Evolutionary conservation across 257 asterid genomes (phyloP).

Genomic region (Fraxinus anomala): DNA sequence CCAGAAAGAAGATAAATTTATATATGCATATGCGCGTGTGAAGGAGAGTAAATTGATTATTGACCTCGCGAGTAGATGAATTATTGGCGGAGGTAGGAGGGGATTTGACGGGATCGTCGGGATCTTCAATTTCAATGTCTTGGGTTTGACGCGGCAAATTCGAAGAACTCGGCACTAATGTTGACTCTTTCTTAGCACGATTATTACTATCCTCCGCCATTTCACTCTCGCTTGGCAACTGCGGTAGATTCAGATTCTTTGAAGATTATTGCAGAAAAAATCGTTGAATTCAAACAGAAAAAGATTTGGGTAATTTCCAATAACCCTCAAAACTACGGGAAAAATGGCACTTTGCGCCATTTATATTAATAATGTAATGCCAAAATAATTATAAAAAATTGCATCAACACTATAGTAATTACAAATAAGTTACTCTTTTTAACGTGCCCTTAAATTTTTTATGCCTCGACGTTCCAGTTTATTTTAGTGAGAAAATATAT

Average conservation of each 20-base stretch:
- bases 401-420: no score
- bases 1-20: background rate
- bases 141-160: conserved; percentile 48
- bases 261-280: conserved; percentile 16
- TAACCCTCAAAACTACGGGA: conserved; percentile 6
- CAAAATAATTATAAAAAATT: background rate
- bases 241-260: conserved; percentile 19
- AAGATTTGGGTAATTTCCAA: background rate
- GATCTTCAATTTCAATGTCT: conserved; percentile 58
- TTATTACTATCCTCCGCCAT: conserved; percentile 69
- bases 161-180: conserved; percentile 33
- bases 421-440: no score
- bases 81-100: conserved; percentile 76
- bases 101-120: conserved; percentile 61
- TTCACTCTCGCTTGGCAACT: conserved; percentile 34
- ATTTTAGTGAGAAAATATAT: no score
- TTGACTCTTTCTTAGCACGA: conserved; percentile 59
- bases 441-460: no score
- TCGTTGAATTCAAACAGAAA: background rate
- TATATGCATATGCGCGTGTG: background rate
- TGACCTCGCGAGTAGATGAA: conserved; percentile 87
- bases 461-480: no score
- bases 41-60: background rate
- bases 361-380: background rate
- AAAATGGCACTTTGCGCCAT: conserved; percentile 19